These are phyloP conservation scores for Forsythia viridissima DNA, from an alignment of 257 asterid genomes.

Conservation along the genomic window DNA sequence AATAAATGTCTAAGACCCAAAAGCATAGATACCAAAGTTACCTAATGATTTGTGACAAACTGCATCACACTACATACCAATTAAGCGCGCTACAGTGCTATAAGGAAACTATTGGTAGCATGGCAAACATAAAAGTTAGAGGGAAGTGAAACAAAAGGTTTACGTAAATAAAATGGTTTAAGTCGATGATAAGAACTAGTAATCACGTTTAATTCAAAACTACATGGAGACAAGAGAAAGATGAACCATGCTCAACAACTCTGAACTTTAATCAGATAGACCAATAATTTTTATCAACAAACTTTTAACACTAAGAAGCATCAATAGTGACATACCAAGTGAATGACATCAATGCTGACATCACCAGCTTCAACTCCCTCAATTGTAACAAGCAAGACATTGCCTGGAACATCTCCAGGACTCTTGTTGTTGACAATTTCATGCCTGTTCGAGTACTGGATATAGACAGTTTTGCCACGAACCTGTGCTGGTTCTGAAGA, in stretches of 20 bases:
- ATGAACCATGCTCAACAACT: neutral
- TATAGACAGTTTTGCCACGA: conserved; percentile 83
- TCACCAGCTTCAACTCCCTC: conserved; percentile 90
- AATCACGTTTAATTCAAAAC: neutral
- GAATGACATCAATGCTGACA: conserved; percentile 87
- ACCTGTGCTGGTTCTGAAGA: conserved; percentile 84
- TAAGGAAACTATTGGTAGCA: neutral
- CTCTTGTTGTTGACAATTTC: conserved; percentile 81
- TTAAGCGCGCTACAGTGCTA: neutral
- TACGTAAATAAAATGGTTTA: neutral
- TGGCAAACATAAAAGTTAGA: neutral
- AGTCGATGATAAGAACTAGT: neutral
- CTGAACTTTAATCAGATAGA: conserved; percentile 1
- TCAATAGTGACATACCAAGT: conserved; percentile 53
- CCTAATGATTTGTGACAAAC: neutral
- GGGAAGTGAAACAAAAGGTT: conserved; percentile 2
- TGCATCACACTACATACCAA: neutral
- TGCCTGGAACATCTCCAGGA: conserved; percentile 80
- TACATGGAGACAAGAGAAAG: neutral
- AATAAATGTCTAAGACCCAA: conserved; percentile 8
- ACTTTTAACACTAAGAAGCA: neutral
- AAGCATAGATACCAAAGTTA: conserved; percentile 16
- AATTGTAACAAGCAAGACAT: conserved; percentile 78
- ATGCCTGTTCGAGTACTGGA: conserved; percentile 82
- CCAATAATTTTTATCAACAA: conserved; percentile 3